Percentiles rank a stretch among this genome's conserved stretches.
These are phyloP conservation scores for Biscogniauxia marginata DNA, from an alignment of 2,329 filamentous ascomycete genomes.

Conservation along the genomic window DNA sequence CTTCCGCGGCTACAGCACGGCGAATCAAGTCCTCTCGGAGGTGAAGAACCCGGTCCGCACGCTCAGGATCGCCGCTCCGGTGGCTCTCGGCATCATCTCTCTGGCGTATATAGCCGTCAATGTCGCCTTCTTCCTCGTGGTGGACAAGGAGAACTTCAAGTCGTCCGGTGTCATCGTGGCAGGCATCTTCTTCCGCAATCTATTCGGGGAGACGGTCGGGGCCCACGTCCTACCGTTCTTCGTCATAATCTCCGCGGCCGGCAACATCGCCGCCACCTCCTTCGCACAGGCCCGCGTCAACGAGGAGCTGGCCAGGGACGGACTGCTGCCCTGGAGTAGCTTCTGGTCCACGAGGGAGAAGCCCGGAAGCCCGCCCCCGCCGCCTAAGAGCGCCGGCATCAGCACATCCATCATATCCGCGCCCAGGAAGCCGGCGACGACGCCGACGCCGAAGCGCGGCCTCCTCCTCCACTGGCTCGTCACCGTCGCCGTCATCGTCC, in stretches of 20 bases:
- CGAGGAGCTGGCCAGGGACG: slow-evolving; percentile 47
- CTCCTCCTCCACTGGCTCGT: slow-evolving; percentile 60
- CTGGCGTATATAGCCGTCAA: slow-evolving; percentile 57
- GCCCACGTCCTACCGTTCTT: slow-evolving; percentile 45
- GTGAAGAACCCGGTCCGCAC: slow-evolving; percentile 57
- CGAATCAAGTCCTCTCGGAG: slow-evolving; percentile 56
- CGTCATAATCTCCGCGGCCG: slow-evolving; percentile 46
- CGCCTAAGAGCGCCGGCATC: background rate
- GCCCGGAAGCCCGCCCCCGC: background rate
- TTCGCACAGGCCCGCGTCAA: slow-evolving; percentile 49
- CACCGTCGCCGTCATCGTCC: slow-evolving; percentile 54
- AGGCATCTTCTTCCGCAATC: slow-evolving; percentile 56
- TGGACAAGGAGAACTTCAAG: slow-evolving; percentile 54
- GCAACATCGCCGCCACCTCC: slow-evolving; percentile 47
- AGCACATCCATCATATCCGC: no score
- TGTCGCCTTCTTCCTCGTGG: slow-evolving; percentile 58
- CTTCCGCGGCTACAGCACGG: slow-evolving; percentile 54
- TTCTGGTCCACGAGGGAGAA: slow-evolving; percentile 31
- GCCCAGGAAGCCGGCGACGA: slow-evolving; percentile 1
- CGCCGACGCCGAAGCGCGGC: slow-evolving; percentile 25
- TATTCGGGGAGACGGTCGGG: slow-evolving; percentile 44
- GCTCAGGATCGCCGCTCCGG: slow-evolving; percentile 54
- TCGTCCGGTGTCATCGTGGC: slow-evolving; percentile 54
- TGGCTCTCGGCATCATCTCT: slow-evolving; percentile 53
- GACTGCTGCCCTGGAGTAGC: slow-evolving; percentile 42